Base-by-base conservation (phyloP, 371 early-diverging fungal genomes). In the Actinomortierella wolfii region DNA sequence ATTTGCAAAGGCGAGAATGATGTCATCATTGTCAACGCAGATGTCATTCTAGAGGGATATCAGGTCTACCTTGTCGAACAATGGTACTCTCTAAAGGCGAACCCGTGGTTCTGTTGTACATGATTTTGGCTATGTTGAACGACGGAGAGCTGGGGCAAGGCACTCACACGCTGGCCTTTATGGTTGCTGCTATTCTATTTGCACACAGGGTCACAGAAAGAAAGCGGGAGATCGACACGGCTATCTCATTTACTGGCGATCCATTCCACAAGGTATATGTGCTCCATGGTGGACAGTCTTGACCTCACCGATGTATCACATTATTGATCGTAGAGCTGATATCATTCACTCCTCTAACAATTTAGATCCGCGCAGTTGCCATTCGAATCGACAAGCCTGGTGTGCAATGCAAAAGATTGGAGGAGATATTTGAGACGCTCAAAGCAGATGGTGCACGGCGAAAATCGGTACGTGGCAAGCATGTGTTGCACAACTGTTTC, bases 11-110 rank as follows among this genome's bases (percentile, higher is more conserved):
- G 76, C 8, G 79, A 80, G 2, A 59, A 62, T 24, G 84, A 82
- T 28, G 71, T 86, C 26, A 78, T 76, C 56, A 76, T 84, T 45
- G 63, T 84, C 21, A 59, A 75, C 26, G 77, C 77, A 53, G 78
- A 83, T 45, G 70, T 66, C 13, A 67, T 69, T 25, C 61, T 87
- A 9, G 76, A 77, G 28, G 89, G 89, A 14, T 88, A 86, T 59
- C 87, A 86, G 57, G 78, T 86, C 49, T 86, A 86, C 66, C 80
- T 88, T 53, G 87, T 88, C 14, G 89, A 88, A 53, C 89, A 88
- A 83, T 88, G 89, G 86, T 83, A 80, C 41, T 29, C 13, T 28
- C 6, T 20, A 15, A 9, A 50, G 18, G 13, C 7, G 34, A 4
- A n/a, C n/a, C n/a, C n/a, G n/a, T n/a, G n/a, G n/a, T n/a, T n/a